phyloP scores from a whole-genome alignment of 2,329 filamentous ascomycete species.

The Cladosporium sp. region DNA sequence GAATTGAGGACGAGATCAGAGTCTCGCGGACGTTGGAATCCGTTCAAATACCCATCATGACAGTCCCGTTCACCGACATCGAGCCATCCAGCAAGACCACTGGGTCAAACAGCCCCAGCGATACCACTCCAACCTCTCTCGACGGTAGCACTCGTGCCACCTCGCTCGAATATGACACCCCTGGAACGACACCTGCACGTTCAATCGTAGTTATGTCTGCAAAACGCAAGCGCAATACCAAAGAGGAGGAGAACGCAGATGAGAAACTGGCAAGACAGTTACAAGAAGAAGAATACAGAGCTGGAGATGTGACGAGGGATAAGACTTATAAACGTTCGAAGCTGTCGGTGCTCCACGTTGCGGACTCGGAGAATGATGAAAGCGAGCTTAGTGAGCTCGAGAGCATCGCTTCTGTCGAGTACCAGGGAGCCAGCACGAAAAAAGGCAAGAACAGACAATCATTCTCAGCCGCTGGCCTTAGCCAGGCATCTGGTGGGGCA shows the following conservation, averaged over 20 bases:
- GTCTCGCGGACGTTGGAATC: slow-evolving; percentile 6
- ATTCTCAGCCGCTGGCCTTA: slow-evolving; percentile 8
- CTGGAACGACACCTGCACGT: slow-evolving; percentile 56
- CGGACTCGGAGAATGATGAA: slow-evolving; percentile 29
- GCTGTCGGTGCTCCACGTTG: slow-evolving; percentile 15
- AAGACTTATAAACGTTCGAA: slow-evolving; percentile 26
- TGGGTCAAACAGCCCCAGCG: slow-evolving; percentile 17
- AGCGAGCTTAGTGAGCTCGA: slow-evolving; percentile 29
- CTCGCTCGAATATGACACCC: slow-evolving; percentile 55
- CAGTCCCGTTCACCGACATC: background rate
- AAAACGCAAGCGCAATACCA: slow-evolving; percentile 31
- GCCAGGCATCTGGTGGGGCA: slow-evolving; percentile 13
- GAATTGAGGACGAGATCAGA: slow-evolving; percentile 16
- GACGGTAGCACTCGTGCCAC: slow-evolving; percentile 34
- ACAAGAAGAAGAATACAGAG: slow-evolving; percentile 34
- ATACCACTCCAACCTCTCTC: slow-evolving; percentile 16
- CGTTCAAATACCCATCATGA: slow-evolving; percentile 4
- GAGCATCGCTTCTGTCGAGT: slow-evolving; percentile 22
- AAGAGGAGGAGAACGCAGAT: slow-evolving; percentile 28
- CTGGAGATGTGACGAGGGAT: slow-evolving; percentile 9
- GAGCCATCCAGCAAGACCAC: slow-evolving; percentile 1
- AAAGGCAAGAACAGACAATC: slow-evolving; percentile 18
- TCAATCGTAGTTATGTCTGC: slow-evolving; percentile 30
- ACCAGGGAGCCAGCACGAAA: background rate
- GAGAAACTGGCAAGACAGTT: slow-evolving; percentile 28